Base-by-base conservation (phyloP, 441 rosid genomes). In the Manihot esculenta region DNA sequence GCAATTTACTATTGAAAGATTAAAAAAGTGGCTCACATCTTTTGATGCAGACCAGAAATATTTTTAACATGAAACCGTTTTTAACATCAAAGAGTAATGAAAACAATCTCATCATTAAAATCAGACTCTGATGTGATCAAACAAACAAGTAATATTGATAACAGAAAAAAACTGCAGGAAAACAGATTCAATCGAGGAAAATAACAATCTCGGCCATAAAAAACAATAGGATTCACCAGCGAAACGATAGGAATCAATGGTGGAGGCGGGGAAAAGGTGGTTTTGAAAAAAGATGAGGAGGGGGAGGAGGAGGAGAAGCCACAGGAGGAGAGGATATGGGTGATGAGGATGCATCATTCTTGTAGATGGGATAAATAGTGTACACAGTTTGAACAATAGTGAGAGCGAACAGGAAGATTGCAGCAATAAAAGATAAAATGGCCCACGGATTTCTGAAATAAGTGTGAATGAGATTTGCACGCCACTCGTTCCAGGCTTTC, bases 381-480 rank as follows among this genome's bases (percentile, higher is more conserved):
- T 64, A 24, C 20, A 64, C 68, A 26, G 60, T 82, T 63, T 80
- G 80, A 24, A 5, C 71, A n/a, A 74, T 81, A 7, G 88, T 79
- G 55, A 84, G 83, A 20, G 78, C 84, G 35, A 81, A 80, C n/a
- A 85, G 79, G 48, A 81, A 69, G 68, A 79, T 1, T 1, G 77
- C 85, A 21, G 75, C 84, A 35, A 79, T 54, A 3, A 81, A 56
- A n/a, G 84, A 74, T 6, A 78, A 50, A 17, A 76, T 69, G 53
- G 84, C 80, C 88, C 85, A 81, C 7, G 85, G 85, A 44, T 69
- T 85, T 60, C 79, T 73, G 58, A 81, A 81, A 55, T 79, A 80
- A 33, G 76, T 74, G 60, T 80, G 78, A 15, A 80, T 68, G 45
- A 83, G 79, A 51, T 85, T 78, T 38, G 84, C 81, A 6, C 85